Percentiles rank a stretch among this genome's conserved stretches.
These are phyloP conservation scores for Aspergillus mulundensis DNA, from an alignment of 495 filamentous ascomycete genomes.

Conservation along the genomic window DNA sequence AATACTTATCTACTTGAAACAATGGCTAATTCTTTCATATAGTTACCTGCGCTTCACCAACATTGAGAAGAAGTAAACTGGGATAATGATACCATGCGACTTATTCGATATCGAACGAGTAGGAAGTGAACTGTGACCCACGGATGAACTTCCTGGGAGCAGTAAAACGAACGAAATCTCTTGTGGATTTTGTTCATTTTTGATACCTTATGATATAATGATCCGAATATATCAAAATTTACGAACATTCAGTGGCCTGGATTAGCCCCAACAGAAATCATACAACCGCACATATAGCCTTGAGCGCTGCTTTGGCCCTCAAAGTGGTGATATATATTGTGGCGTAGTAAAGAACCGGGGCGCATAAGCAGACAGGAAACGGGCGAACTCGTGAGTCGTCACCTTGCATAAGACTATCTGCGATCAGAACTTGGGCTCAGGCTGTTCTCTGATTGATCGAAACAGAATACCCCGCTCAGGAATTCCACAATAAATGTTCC, in stretches of 20 bases:
- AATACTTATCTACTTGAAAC: not conserved
- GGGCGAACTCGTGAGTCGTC: conserved; percentile 9
- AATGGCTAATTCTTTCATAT: conserved; percentile 9
- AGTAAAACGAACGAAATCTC: conserved; percentile 14
- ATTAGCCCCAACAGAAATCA: not conserved
- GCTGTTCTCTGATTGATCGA: conserved; percentile 1
- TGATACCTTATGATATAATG: conserved; percentile 19
- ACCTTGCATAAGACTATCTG: conserved; percentile 1
- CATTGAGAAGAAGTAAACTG: conserved; percentile 34
- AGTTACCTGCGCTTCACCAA: conserved; percentile 49
- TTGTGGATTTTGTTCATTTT: conserved; percentile 14
- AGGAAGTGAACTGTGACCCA: conserved; percentile 2
- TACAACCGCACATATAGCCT: not conserved
- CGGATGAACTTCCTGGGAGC: conserved; percentile 6
- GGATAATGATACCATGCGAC: conserved; percentile 3
- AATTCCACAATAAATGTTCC: not conserved
- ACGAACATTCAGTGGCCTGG: not conserved
- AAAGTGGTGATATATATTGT: not conserved
- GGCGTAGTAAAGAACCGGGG: not conserved
- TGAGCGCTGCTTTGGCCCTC: not conserved
- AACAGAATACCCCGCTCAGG: not conserved
- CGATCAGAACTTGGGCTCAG: not conserved
- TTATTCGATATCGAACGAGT: conserved; percentile 11
- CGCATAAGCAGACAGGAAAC: not conserved
- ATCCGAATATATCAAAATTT: not conserved